Conservation (phyloP, 1,284 basidiomycete species). For the Ustilago sp. region DNA sequence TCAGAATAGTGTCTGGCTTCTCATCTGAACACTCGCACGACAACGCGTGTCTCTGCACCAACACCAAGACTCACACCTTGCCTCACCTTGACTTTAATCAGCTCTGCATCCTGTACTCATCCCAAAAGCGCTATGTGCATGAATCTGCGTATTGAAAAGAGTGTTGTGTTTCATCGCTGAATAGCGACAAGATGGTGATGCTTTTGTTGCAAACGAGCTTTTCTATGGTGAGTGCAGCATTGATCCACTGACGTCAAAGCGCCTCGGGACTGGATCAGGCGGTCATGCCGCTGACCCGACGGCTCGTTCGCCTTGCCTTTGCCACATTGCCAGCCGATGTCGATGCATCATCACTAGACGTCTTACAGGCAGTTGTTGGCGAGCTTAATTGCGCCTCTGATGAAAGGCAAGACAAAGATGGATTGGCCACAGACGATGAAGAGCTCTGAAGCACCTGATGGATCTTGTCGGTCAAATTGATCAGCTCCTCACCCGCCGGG, state of each 20-base stretch:
- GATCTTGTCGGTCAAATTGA: conserved; percentile 18
- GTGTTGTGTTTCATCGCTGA: neutral
- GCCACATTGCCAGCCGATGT: neutral
- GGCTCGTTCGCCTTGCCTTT: conserved; percentile 28
- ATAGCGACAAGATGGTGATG: neutral
- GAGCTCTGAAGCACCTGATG: conserved; percentile 22
- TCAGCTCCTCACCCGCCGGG: conserved; percentile 19
- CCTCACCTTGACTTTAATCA: neutral
- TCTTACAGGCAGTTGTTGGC: conserved; percentile 15
- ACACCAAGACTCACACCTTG: neutral
- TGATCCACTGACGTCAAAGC: neutral
- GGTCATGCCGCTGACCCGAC: conserved; percentile 34
- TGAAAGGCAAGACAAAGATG: conserved; percentile 14
- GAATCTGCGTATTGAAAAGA: conserved; percentile 4
- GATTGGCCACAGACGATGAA: conserved; percentile 10
- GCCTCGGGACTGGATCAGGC: conserved; percentile 1
- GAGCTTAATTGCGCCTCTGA: conserved; percentile 25
- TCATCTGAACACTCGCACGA: conserved; percentile 6
- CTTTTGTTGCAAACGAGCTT: no score
- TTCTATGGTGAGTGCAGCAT: no score
- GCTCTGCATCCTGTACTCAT: neutral
- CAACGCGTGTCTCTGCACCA: neutral
- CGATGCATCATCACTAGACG: conserved; percentile 12
- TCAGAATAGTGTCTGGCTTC: neutral
- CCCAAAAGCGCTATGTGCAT: neutral